Evolutionary conservation across 352 stramenopile genomes (phyloP).

Genomic region (Poterioochromonas sp.): DNA sequence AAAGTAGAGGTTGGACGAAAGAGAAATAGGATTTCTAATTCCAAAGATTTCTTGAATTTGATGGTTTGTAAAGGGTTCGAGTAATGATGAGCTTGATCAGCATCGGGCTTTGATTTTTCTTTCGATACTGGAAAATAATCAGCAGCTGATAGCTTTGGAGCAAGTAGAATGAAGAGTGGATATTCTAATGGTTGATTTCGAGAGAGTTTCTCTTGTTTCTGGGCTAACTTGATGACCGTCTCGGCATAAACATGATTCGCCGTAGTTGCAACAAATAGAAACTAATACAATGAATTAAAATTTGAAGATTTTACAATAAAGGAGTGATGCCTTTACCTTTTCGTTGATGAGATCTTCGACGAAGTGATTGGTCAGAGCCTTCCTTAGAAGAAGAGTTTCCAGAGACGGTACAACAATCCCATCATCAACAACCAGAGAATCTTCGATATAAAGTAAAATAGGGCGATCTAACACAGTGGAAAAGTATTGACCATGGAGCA

Average conservation of each 20-base stretch:
- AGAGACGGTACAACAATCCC: not conserved
- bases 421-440: not conserved
- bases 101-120: too few species aligned
- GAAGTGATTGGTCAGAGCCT: not conserved
- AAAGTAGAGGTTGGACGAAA: too few species aligned
- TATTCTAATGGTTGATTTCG: not conserved
- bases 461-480: not conserved
- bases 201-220: not conserved
- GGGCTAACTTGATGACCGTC: not conserved
- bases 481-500: not conserved
- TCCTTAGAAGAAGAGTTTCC: not conserved
- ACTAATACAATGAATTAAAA: not conserved
- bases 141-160: not conserved
- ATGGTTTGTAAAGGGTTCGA: too few species aligned
- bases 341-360: not conserved
- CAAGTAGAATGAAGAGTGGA: not conserved
- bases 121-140: too few species aligned
- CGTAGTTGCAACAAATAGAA: slow-evolving; percentile 6
- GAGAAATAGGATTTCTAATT: too few species aligned
- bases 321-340: not conserved
- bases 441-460: slow-evolving; percentile 31
- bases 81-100: too few species aligned
- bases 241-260: not conserved
- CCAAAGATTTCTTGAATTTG: too few species aligned
- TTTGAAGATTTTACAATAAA: not conserved